These are phyloP conservation scores for Capsicum pubescens DNA, from an alignment of 257 asterid genomes.

Conservation along the genomic window DNA sequence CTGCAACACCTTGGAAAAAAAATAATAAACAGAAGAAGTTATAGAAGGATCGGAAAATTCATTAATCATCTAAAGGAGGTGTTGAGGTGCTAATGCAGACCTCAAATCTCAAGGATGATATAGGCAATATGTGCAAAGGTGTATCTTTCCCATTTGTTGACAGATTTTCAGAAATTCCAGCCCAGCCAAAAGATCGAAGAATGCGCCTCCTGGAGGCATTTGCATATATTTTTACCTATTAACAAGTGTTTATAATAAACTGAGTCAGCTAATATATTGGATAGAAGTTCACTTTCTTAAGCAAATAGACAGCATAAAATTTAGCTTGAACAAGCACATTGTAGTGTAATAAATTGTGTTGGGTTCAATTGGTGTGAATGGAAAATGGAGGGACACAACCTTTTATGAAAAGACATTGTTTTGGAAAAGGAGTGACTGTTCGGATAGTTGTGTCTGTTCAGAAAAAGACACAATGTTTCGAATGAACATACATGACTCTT, in stretches of 20 bases:
- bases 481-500: too few relatives aligned
- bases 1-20: constrained; percentile 33
- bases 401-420: too few relatives aligned
- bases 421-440: too few relatives aligned
- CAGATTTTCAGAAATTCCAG: constrained; percentile 38
- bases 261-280: constrained; percentile 1
- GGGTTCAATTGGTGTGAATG: too few relatives aligned
- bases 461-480: too few relatives aligned
- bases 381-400: too few relatives aligned
- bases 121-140: constrained; percentile 41
- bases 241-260: not conserved
- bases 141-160: constrained; percentile 39
- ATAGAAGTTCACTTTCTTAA: constrained; percentile 1
- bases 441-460: too few relatives aligned
- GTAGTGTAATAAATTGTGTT: not conserved
- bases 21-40: not conserved
- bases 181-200: constrained; percentile 40
- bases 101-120: constrained; percentile 42
- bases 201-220: constrained; percentile 42
- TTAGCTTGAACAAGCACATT: not conserved
- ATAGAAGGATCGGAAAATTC: not conserved
- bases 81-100: constrained; percentile 29
- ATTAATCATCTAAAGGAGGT: not conserved
- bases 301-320: constrained; percentile 19
- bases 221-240: constrained; percentile 40